Evolutionary conservation across 2,329 filamentous ascomycete genomes (phyloP), one percentile per base, ranked within the genome.

Genomic region (Dendrostoma leiphaemia): DNA sequence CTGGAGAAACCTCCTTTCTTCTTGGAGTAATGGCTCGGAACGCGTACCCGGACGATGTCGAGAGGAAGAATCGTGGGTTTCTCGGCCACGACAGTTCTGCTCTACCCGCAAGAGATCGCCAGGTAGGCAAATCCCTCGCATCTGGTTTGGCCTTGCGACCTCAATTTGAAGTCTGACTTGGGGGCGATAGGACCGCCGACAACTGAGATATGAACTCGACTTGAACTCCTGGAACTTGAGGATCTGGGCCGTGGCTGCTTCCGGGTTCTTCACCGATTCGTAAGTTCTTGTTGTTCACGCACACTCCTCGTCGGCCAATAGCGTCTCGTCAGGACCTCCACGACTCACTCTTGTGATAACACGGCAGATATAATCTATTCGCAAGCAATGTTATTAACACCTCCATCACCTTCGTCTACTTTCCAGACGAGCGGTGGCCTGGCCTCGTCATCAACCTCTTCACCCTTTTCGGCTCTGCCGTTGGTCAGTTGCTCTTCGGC

Each of bases 331-430:
- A 13, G 19, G 15, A 17, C 15, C 2, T 28, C 10, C 26, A 15
- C 5, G 28, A 37, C 35, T 56, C 3, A 50, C 34, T 15, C 21
- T 34, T 35, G 21, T 28, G 13, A 26, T 43, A 15, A 4, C 21
- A n/a, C n/a, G n/a, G n/a, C n/a, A 80, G 77, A 57, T 80, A 81
- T 54, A 81, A 81, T 53, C 71, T 81, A 21, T 81, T 81, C 59
- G 78, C 78, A 12, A 80, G 74, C 56, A 81, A 81, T 57, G 78
- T 80, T 50, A 80, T 81, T 48, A 68, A 77, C n/a, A 73, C 78
- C 6, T 78, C 77, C 12, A 69, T 81, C 48, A 74, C 74, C 6
- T 81, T 77, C 60, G 78, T 81, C 8, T 80, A 80, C 61, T 80
- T 78, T 61, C 77, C 78, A 3, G 70, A 73, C 38, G 65, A 68